These are phyloP conservation scores for Rhynchospora tenuis DNA, from an alignment of 176 grass and related monocot species.

Conservation along the genomic window DNA sequence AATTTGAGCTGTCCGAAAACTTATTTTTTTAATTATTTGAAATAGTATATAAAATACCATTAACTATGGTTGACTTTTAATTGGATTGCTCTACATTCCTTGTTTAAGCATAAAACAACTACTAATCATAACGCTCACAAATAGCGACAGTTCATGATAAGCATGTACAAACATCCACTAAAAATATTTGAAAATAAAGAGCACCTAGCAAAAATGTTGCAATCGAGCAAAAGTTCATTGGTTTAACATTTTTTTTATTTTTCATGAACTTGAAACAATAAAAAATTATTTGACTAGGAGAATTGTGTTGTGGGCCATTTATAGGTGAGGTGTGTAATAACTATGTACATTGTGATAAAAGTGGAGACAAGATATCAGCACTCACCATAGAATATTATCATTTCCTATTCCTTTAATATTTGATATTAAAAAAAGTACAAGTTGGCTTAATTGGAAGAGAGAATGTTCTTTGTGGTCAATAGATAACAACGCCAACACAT, in stretches of 20 bases:
- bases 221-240: too few species aligned
- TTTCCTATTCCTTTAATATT: neutral
- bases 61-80: neutral
- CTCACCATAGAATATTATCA: neutral
- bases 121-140: too few species aligned
- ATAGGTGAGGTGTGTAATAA: too few species aligned
- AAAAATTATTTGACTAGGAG: too few species aligned
- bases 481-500: conserved; percentile 5
- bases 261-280: too few species aligned
- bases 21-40: neutral
- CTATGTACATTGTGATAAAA: too few species aligned
- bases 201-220: too few species aligned
- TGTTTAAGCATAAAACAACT: too few species aligned
- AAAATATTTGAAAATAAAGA: neutral
- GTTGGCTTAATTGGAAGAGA: neutral
- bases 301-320: too few species aligned
- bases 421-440: neutral
- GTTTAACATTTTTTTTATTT: too few species aligned
- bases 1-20: neutral
- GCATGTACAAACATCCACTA: neutral
- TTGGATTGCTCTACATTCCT: neutral
- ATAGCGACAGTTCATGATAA: neutral
- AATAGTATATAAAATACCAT: neutral
- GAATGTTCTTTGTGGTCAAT: neutral
- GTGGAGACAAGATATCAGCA: too few species aligned